Percentiles rank a stretch among this genome's conserved stretches.
These are phyloP conservation scores for Colletotrichum incanum DNA, from an alignment of 2,329 filamentous ascomycete species.

Conservation along the genomic window DNA sequence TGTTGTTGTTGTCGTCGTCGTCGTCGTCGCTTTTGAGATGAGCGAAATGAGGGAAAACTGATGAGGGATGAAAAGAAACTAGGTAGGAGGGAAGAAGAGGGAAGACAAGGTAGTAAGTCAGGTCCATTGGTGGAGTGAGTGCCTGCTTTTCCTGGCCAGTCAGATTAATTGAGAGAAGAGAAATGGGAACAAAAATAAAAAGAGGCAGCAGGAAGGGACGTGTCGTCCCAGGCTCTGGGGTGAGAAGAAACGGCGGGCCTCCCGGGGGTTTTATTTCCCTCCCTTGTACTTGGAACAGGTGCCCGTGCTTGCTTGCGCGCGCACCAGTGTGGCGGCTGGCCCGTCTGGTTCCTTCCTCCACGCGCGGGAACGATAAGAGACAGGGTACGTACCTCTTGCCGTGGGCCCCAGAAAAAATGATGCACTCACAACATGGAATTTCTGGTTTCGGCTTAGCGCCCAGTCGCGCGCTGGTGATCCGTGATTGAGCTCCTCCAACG, in stretches of 20 bases:
- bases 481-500: constrained; percentile 60
- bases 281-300: constrained; percentile 5
- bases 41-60: neutral
- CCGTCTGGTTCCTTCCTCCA: constrained; percentile 5
- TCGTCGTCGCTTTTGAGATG: neutral
- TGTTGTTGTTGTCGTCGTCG: too few relatives aligned
- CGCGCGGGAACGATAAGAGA: neutral
- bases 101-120: neutral
- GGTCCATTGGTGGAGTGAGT: neutral
- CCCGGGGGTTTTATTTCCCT: constrained; percentile 34
- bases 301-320: constrained; percentile 2
- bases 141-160: constrained; percentile 17
- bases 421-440: constrained; percentile 41
- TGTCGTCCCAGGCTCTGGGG: too few relatives aligned
- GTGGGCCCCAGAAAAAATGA: constrained; percentile 33
- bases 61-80: neutral
- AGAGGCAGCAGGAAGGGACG: neutral
- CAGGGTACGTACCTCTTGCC: constrained; percentile 29
- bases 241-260: constrained; percentile 5
- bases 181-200: neutral
- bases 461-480: constrained; percentile 62
- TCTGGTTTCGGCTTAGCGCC: constrained; percentile 49
- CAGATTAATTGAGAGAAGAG: neutral
- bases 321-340: neutral
- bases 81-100: neutral